Conservation (phyloP, 805 yeast species). For the Teunomyces gatunensis region DNA sequence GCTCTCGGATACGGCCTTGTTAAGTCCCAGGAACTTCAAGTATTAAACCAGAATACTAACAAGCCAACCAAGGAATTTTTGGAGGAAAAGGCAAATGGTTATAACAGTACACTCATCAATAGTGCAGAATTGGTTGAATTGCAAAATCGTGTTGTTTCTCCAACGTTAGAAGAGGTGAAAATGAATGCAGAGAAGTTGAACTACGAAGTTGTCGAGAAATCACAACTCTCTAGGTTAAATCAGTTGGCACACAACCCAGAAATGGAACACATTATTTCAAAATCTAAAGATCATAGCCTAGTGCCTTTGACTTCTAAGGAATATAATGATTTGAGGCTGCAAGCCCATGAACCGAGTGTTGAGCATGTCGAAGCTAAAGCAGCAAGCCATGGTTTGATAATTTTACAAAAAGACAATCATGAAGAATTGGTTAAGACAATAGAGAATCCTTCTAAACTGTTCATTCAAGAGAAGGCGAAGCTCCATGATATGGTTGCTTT, state of each 20-base stretch:
- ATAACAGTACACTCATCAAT: background rate
- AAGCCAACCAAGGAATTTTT: constrained; percentile 4
- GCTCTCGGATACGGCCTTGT: constrained; percentile 13
- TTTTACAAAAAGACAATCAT: background rate
- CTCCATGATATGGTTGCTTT: constrained; percentile 14
- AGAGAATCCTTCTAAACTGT: constrained; percentile 16
- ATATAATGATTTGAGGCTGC: constrained; percentile 13
- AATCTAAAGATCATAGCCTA: constrained; percentile 8
- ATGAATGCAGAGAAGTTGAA: constrained; percentile 9
- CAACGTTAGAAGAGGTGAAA: constrained; percentile 20
- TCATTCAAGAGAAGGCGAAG: constrained; percentile 31
- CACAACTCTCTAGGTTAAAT: constrained; percentile 2
- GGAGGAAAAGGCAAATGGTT: constrained; percentile 6
- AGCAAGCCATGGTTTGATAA: constrained; percentile 6
- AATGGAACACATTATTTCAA: constrained; percentile 5
- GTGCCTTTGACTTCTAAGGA: constrained; percentile 8
- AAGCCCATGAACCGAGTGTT: constrained; percentile 11
- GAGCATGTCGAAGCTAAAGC: constrained; percentile 10
- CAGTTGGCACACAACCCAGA: constrained; percentile 10
- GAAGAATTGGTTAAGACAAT: background rate
- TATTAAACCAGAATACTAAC: background rate
- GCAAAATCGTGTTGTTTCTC: constrained; percentile 14
- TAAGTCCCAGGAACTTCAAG: constrained; percentile 8
- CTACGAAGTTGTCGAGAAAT: constrained; percentile 6
- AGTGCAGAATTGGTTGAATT: constrained; percentile 5